Evolutionary conservation across 2,329 filamentous ascomycete species (phyloP).

Genomic region (Penicillium palitans): DNA sequence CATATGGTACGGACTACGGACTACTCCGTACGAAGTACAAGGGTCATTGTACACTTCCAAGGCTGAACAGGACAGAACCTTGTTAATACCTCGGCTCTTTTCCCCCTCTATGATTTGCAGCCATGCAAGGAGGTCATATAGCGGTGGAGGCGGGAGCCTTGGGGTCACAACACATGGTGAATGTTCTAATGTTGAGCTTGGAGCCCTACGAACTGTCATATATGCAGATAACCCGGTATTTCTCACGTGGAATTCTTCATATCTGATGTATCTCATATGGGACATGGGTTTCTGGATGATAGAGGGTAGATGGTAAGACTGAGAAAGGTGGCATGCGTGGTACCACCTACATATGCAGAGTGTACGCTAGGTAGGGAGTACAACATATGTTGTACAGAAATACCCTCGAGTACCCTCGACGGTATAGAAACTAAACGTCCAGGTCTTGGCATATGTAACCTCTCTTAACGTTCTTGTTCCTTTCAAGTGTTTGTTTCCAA

Average conservation of each 20-base stretch:
- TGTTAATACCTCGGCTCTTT: background rate
- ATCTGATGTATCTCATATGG: background rate
- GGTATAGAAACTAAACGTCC: background rate
- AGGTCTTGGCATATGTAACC: background rate
- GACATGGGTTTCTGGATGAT: background rate
- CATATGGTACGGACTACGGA: too few species aligned
- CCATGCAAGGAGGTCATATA: slow-evolving; percentile 14
- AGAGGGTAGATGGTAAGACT: background rate
- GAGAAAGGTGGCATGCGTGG: too few species aligned
- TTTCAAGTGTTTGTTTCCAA: background rate
- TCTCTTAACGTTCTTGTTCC: too few species aligned
- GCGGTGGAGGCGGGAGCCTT: slow-evolving; percentile 7
- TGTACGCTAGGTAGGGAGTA: background rate
- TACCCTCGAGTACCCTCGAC: too few species aligned
- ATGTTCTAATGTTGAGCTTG: background rate
- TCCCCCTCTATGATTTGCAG: background rate
- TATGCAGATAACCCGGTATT: background rate
- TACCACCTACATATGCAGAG: too few species aligned
- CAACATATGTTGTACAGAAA: background rate
- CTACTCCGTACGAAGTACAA: background rate
- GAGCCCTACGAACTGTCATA: background rate
- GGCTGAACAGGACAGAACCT: background rate
- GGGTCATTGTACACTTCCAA: background rate
- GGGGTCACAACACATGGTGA: slow-evolving; percentile 7
- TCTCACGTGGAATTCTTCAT: background rate